Percentiles rank a stretch among this genome's conserved stretches.
These are phyloP conservation scores for Myxozyma monticola DNA, from an alignment of 805 yeast species.

Conservation along the genomic window DNA sequence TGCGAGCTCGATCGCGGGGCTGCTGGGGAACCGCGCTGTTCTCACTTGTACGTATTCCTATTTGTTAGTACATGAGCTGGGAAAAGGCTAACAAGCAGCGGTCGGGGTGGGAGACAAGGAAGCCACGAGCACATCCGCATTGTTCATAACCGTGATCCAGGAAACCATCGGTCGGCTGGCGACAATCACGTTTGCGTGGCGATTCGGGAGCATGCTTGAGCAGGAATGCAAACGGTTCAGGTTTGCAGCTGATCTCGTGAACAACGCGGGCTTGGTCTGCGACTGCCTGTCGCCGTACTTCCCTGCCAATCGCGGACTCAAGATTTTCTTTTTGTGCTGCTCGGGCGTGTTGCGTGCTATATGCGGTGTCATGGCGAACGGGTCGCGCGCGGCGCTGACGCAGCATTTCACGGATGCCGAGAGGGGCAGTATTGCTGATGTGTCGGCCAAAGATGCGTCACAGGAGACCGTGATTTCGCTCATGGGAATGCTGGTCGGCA, in stretches of 20 bases:
- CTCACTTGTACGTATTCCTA: slow-evolving; percentile 21
- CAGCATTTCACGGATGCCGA: slow-evolving; percentile 41
- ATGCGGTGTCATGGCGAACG: slow-evolving; percentile 43
- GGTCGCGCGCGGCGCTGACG: slow-evolving; percentile 42
- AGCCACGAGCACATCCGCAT: slow-evolving; percentile 42
- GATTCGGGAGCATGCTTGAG: slow-evolving; percentile 38
- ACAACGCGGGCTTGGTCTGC: slow-evolving; percentile 39
- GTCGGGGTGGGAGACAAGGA: slow-evolving; percentile 42
- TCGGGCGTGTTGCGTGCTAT: slow-evolving; percentile 40
- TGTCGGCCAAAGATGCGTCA: slow-evolving; percentile 42
- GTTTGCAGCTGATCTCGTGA: slow-evolving; percentile 40
- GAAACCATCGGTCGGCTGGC: slow-evolving; percentile 42
- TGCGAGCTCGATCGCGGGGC: slow-evolving; percentile 38
- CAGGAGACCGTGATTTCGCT: slow-evolving; percentile 42
- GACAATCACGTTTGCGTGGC: slow-evolving; percentile 42
- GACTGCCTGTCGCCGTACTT: slow-evolving; percentile 40
- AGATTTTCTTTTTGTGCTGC: slow-evolving; percentile 35
- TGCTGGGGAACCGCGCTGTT: slow-evolving; percentile 41
- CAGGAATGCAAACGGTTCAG: slow-evolving; percentile 43
- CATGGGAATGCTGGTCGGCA: slow-evolving; percentile 41
- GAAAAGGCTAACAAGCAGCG: slow-evolving; percentile 26
- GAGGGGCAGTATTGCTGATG: slow-evolving; percentile 41
- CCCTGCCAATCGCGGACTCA: slow-evolving; percentile 27
- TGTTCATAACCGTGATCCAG: slow-evolving; percentile 41
- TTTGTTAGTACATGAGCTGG: not conserved